A percentile compares a stretch with the other conserved stretches of the same genome.
phyloP scores from a whole-genome alignment of 306 rosid species.

The Crataegus laevigata region DNA sequence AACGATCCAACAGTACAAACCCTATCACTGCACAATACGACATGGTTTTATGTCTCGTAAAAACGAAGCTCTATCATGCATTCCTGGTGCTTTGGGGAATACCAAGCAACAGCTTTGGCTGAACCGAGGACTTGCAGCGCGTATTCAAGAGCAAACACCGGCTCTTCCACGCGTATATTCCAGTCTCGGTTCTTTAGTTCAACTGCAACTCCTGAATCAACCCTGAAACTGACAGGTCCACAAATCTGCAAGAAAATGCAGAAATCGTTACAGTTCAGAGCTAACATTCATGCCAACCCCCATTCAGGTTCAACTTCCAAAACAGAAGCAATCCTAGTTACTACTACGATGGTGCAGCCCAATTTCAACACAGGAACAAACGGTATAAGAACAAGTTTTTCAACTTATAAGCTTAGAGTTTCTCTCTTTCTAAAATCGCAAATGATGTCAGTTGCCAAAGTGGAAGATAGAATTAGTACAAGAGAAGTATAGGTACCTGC shows the following conservation, averaged over 20 bases:
- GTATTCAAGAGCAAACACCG: slow-evolving; percentile 71
- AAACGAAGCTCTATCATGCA: slow-evolving; percentile 92
- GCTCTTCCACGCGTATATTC: slow-evolving; percentile 43
- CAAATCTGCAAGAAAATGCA: slow-evolving; percentile 46
- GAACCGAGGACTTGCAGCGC: slow-evolving; percentile 83
- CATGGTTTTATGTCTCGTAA: slow-evolving; percentile 44
- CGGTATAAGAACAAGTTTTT: neutral
- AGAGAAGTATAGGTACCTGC: slow-evolving; percentile 55
- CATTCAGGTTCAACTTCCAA: neutral
- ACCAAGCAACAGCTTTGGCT: slow-evolving; percentile 96
- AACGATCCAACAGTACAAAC: neutral
- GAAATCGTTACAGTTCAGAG: neutral
- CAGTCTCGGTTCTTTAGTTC: slow-evolving; percentile 44
- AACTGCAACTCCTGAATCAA: slow-evolving; percentile 60
- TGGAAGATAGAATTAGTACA: neutral
- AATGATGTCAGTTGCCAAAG: neutral
- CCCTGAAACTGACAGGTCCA: slow-evolving; percentile 82
- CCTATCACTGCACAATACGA: neutral
- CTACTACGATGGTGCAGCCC: neutral
- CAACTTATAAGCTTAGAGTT: neutral
- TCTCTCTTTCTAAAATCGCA: neutral
- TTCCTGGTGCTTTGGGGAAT: slow-evolving; percentile 73
- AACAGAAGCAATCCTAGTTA: neutral
- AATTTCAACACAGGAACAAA: neutral
- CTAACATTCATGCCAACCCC: neutral